Base-by-base conservation (phyloP, 495 filamentous ascomycete species). In the Aspergillus hancockii region DNA sequence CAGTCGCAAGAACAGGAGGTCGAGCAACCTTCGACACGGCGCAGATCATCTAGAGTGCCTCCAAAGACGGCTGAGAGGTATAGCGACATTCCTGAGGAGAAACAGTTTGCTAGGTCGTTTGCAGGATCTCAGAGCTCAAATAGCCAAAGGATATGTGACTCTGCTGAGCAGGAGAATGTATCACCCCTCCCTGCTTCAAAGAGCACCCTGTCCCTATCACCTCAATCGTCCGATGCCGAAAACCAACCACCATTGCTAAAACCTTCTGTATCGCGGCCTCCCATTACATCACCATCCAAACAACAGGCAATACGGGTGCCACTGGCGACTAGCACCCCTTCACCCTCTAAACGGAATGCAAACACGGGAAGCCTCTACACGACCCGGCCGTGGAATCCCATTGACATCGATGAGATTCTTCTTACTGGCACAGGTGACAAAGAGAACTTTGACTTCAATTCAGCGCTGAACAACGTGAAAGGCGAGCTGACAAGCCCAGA, bases 191-290 rank as follows among this genome's bases (percentile, higher is more conserved):
- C 70, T 52, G 28, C 62, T 38, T 68, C 64, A 8, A 68, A 64
- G 55, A 67, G 59, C 49, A 75, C 82, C 1, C 84, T 84, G 6
- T 86, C 86, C 1, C 79, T 80, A 49, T 89, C 90, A 10, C 85
- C 87, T 0, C 88, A 91, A 59, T 86, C 89, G 4, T 92, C 90
- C n/a, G 86, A 92, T 72, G 89, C 87, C 1, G 90, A 92, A 66
- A 92, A 92, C 61, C 84, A 81, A 18, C 89, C 88, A 0, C 90
- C 89, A 4, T 87, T 86, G 1, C 83, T 85, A 4, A 83, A 80
- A 54, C 80, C 79, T 3, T 76, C 80, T 49, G 65, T 61, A 67
- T 72, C 67, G 16, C 62, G 75, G 5, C 65, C 66, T 31, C 62
- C 66, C 36, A 57, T 71, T 18, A 54, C 63, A 32, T 78, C 79